Evolutionary conservation across 1,284 basidiomycete species (phyloP).

Genomic region (Heliocybe sulcata): DNA sequence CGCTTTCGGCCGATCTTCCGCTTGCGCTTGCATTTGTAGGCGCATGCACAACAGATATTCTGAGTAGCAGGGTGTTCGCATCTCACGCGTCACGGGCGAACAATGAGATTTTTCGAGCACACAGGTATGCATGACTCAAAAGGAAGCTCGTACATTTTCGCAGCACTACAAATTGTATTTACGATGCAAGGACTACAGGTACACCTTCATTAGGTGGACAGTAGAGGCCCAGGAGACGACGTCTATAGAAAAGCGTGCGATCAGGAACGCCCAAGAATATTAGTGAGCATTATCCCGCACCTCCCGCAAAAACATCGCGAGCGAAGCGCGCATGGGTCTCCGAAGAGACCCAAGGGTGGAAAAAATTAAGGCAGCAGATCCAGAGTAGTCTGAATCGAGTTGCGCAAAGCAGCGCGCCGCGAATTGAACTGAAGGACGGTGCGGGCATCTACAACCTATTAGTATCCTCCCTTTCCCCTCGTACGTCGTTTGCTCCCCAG

Average conservation of each 20-base stretch:
- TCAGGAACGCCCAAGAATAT: no score
- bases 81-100: no score
- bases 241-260: no score
- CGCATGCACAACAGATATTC: no score
- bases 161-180: no score
- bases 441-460: constrained; percentile 1
- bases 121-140: no score
- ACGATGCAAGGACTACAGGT: no score
- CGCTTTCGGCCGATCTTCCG: background rate
- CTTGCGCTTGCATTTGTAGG: background rate
- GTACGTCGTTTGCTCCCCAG: constrained; percentile 5
- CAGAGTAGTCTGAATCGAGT: constrained; percentile 26
- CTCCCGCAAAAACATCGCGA: background rate
- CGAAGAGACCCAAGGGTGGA: constrained; percentile 3
- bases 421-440: constrained; percentile 20
- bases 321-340: background rate
- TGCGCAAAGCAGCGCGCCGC: constrained; percentile 16
- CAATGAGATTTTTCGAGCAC: no score
- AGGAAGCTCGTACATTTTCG: no score
- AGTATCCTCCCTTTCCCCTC: constrained; percentile 5
- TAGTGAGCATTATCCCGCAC: background rate
- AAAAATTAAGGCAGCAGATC: constrained; percentile 18
- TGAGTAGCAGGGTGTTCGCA: no score
- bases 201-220: no score
- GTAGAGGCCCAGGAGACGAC: no score